Evolutionary conservation across 495 filamentous ascomycete genomes (phyloP).

Genomic region (Staphylotrichum tortipilum): DNA sequence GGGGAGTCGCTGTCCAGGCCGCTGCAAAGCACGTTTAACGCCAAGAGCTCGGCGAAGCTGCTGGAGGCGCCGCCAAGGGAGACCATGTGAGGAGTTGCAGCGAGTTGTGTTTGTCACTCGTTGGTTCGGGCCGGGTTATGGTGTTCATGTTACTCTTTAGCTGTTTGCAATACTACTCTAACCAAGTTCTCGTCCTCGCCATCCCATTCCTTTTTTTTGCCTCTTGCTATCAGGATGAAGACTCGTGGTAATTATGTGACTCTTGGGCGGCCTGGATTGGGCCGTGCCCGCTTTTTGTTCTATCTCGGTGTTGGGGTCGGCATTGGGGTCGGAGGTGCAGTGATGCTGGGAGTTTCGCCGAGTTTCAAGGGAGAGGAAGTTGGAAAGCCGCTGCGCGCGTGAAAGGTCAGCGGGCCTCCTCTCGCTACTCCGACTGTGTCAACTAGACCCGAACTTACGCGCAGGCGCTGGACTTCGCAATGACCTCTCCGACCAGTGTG

Average conservation of each 20-base stretch:
- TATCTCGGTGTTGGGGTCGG: background rate
- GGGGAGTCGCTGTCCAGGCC: background rate
- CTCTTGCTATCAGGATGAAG: too few relatives aligned
- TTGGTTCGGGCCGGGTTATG: too few relatives aligned
- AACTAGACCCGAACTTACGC: constrained; percentile 5
- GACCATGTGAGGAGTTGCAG: too few relatives aligned
- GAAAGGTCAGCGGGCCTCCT: background rate
- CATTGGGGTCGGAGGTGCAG: background rate
- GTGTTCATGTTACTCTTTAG: too few relatives aligned
- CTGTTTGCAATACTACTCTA: too few relatives aligned
- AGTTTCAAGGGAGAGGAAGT: background rate
- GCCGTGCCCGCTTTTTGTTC: too few relatives aligned
- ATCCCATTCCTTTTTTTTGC: too few relatives aligned
- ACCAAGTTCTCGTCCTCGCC: too few relatives aligned
- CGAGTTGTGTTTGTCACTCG: too few relatives aligned
- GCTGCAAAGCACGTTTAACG: background rate
- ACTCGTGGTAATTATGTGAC: too few relatives aligned
- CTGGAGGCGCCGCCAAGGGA: background rate
- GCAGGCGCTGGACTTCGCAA: constrained; percentile 14
- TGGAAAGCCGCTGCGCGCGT: background rate
- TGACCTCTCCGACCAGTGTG: constrained; percentile 6
- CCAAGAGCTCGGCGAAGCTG: background rate
- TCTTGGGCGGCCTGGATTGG: too few relatives aligned
- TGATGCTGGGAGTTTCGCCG: background rate
- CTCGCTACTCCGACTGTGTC: background rate